Evolutionary conservation across 805 yeast species (phyloP).

Genomic region (Yarrowia sp.): DNA sequence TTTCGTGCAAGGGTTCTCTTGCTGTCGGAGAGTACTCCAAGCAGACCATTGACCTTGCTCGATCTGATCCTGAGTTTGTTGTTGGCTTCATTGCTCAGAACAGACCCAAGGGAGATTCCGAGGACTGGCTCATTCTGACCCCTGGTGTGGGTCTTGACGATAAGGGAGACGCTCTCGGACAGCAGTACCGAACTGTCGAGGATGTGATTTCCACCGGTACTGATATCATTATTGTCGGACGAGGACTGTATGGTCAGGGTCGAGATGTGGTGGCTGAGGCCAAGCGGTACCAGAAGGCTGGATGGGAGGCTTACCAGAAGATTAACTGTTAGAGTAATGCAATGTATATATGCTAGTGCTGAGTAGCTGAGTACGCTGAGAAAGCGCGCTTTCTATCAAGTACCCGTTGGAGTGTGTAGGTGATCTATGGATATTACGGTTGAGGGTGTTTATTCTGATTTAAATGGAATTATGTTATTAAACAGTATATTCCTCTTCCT

Average conservation of each 20-base stretch:
- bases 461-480: no score
- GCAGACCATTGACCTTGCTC: conserved; percentile 86
- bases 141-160: conserved; percentile 99
- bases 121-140: conserved; percentile 95
- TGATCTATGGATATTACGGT: no score
- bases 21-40: conserved; percentile 90
- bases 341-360: no score
- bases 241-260: conserved; percentile 93
- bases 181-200: conserved; percentile 90
- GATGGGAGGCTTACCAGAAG: conserved; percentile 80
- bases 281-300: conserved; percentile 83
- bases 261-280: conserved; percentile 89
- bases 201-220: conserved; percentile 84
- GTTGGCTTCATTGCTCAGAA: conserved; percentile 95
- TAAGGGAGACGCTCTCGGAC: conserved; percentile 93
- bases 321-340: not conserved
- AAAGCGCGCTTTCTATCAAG: no score
- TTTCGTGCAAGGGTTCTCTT: conserved; percentile 88
- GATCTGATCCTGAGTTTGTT: conserved; percentile 80
- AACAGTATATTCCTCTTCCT: no score
- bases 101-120: conserved; percentile 70
- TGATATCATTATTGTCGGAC: conserved; percentile 95
- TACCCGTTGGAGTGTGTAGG: no score
- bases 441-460: not conserved
- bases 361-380: no score